Conservation (phyloP, 768 basidiomycete genomes). For the Xerocomellus dryophilus region DNA sequence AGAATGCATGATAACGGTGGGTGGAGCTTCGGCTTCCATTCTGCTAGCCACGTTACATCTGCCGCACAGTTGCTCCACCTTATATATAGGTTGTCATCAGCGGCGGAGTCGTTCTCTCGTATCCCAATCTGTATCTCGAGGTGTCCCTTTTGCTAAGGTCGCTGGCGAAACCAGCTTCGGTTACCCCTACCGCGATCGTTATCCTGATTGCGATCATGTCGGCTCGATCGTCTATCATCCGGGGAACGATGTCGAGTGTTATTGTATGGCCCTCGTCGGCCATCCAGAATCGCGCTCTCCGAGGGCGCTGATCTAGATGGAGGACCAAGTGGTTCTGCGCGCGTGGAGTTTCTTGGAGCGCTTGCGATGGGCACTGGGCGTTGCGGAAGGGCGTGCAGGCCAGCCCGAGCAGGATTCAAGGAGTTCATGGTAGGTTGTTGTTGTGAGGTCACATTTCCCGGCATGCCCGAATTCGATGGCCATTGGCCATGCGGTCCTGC, state of each 20-base stretch:
- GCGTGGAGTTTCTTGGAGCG: slow-evolving; percentile 9
- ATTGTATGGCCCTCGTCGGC: slow-evolving; percentile 20
- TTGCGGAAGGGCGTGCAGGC: slow-evolving; percentile 15
- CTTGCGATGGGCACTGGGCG: slow-evolving; percentile 5
- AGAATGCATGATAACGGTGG: not conserved
- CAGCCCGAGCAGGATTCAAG: not conserved
- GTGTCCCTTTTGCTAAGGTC: slow-evolving; percentile 1
- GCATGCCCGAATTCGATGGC: not conserved
- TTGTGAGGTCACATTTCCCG: slow-evolving; percentile 3
- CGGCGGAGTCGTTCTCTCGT: not conserved
- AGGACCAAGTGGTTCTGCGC: slow-evolving; percentile 18
- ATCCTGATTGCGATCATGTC: slow-evolving; percentile 11
- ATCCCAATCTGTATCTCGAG: not conserved
- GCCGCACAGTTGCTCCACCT: not conserved
- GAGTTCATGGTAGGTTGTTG: not conserved
- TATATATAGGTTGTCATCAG: not conserved
- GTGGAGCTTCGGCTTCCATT: not conserved
- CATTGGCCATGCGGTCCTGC: not conserved
- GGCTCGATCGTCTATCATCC: slow-evolving; percentile 19
- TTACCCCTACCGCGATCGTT: slow-evolving; percentile 4
- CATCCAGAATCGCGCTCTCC: slow-evolving; percentile 12
- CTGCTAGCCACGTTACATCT: not conserved
- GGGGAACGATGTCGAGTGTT: slow-evolving; percentile 11
- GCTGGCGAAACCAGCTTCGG: slow-evolving; percentile 5
- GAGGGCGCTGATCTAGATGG: slow-evolving; percentile 18